Conservation (phyloP, 2,329 filamentous ascomycete genomes). For the Spiromastix sp. region DNA sequence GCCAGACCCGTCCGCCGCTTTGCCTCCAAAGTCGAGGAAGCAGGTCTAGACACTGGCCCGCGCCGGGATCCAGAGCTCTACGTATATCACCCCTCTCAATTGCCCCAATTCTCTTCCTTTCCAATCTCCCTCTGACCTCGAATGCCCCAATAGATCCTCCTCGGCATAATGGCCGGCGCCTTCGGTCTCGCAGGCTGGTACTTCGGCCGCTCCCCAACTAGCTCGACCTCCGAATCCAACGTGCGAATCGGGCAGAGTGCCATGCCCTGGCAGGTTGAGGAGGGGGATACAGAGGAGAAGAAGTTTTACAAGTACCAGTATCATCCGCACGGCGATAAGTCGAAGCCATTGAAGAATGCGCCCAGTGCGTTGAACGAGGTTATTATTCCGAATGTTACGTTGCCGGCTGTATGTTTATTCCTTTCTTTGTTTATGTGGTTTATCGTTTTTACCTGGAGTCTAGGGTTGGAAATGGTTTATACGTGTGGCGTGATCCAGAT, state of each 20-base stretch:
- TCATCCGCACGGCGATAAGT: conserved; percentile 75
- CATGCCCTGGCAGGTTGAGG: conserved; percentile 83
- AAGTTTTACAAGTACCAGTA: conserved; percentile 59
- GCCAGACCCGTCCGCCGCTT: conserved; percentile 28
- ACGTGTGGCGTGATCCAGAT: no score
- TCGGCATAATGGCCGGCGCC: conserved; percentile 80
- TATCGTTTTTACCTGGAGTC: neutral
- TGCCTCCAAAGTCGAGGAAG: conserved; percentile 37
- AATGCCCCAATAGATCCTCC: conserved; percentile 57
- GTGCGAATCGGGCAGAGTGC: conserved; percentile 64
- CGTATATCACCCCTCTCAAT: conserved; percentile 36
- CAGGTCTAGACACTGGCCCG: conserved; percentile 50
- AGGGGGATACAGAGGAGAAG: conserved; percentile 53
- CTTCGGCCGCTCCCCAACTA: conserved; percentile 74
- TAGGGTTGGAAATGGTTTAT: neutral
- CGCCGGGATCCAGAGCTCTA: conserved; percentile 66
- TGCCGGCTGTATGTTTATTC: conserved; percentile 67
- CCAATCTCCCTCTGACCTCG: conserved; percentile 7
- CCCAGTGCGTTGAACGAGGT: conserved; percentile 93
- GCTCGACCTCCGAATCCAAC: conserved; percentile 66
- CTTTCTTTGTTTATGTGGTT: neutral
- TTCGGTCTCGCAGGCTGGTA: conserved; percentile 78
- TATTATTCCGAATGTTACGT: conserved; percentile 82
- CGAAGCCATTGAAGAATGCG: conserved; percentile 68
- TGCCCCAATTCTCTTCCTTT: conserved; percentile 8